These are phyloP conservation scores for Eutypella sp. DNA, from an alignment of 2,329 filamentous ascomycete species.

Conservation along the genomic window DNA sequence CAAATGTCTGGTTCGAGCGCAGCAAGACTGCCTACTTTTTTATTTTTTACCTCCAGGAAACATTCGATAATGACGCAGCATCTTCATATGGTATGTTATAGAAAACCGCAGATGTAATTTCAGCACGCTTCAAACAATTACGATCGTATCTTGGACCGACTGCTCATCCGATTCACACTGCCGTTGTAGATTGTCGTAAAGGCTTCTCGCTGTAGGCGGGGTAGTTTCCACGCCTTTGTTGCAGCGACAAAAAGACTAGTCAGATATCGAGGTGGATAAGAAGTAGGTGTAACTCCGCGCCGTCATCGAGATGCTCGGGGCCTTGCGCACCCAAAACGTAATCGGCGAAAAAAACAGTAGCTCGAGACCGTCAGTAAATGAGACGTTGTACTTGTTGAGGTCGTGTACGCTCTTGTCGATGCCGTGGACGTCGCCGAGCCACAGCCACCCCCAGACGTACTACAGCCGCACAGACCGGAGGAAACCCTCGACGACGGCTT, in stretches of 20 bases:
- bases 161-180: not conserved
- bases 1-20: no score
- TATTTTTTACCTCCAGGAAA: no score
- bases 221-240: not conserved
- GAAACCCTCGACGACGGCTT: not conserved
- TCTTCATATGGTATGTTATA: no score
- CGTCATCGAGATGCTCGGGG: not conserved
- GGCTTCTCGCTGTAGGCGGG: not conserved
- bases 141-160: not conserved
- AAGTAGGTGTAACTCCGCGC: not conserved
- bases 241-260: not conserved
- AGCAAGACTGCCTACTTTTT: no score
- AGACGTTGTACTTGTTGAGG: not conserved
- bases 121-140: not conserved
- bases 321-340: not conserved
- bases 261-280: not conserved
- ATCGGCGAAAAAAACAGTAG: not conserved
- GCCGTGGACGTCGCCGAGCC: not conserved
- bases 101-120: no score
- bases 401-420: not conserved
- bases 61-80: no score
- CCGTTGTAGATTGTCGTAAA: not conserved
- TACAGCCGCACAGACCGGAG: not conserved
- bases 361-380: not conserved
- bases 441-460: not conserved